Percentiles rank a stretch among this genome's conserved stretches.
Evolutionary conservation across 192 early-diverging fungal species (phyloP).

Genomic region (Linnemannia zychae): DNA sequence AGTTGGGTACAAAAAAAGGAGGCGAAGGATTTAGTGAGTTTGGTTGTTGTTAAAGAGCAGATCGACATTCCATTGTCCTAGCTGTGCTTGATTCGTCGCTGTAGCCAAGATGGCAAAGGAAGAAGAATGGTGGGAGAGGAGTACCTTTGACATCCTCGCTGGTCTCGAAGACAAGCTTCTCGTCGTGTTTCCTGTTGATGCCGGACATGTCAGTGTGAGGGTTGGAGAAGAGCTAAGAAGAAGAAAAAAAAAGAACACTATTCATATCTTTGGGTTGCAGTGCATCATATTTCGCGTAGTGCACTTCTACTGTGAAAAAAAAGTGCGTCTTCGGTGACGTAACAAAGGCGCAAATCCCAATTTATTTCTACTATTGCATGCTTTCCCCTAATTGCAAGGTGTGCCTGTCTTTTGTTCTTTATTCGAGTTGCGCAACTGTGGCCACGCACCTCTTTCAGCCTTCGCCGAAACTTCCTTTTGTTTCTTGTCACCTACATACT

Average conservation of each 20-base stretch:
- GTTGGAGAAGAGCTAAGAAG: neutral
- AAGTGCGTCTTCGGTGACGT: too few species aligned
- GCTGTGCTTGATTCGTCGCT: neutral
- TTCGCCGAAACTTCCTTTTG: constrained; percentile 1
- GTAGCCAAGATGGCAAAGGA: neutral
- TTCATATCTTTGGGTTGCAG: neutral
- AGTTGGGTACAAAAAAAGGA: neutral
- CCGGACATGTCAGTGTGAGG: constrained; percentile 30
- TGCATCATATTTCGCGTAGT: too few species aligned
- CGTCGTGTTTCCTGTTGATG: constrained; percentile 63
- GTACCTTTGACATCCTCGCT: constrained; percentile 84
- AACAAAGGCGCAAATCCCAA: too few species aligned
- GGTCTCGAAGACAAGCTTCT: constrained; percentile 82
- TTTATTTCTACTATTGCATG: neutral
- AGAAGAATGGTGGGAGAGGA: neutral
- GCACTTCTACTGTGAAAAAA: too few species aligned
- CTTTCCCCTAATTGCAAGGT: neutral
- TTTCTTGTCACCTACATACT: neutral
- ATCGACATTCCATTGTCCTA: neutral
- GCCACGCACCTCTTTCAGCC: neutral
- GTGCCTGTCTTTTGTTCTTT: neutral
- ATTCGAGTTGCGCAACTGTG: neutral
- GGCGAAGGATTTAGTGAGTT: neutral
- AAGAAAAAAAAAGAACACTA: neutral
- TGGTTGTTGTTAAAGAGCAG: neutral